Base-by-base conservation (phyloP, 768 basidiomycete species). In the Mrakia frigida region DNA sequence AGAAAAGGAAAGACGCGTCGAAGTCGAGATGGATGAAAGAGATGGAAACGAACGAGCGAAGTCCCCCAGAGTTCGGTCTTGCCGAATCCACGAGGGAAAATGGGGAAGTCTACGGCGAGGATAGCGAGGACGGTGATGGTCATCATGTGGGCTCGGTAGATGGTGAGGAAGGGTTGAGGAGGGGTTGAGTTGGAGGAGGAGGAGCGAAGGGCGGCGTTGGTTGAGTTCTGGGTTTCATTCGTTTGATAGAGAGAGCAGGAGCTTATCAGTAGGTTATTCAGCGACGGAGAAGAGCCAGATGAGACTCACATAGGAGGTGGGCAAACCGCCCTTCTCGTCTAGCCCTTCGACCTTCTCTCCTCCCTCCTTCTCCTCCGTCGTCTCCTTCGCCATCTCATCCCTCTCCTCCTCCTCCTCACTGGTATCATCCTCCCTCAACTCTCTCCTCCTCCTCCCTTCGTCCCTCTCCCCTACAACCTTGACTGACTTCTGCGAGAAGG, bases 1-100 rank as follows among this genome's bases (percentile, higher is more conserved):
- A 59, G 23, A 1, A 39, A 67, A 50, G 21, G 2, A 13, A 39
- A 25, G 37, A 39, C 46, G 46, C 46, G 46, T 50, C 41, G 37
- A 28, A 28, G 7, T 5, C 46, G 16, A 72, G 52, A 14, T 23
- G 33, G 50, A 70, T 43, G 4, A 31, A 28, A 69, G n/a, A 65
- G 56, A 33, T 33, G 11, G 60, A 43, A 28, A 83, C 87, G 76
- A 70, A 97, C 96, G 84, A 99, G 80, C n/a, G 94, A 97, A 1
- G 93, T 92, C 0, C 97, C 96, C 84, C 89, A 98, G 0, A 91
- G 90, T 84, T 98, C 96, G 80, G 93, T 95, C 82, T 98, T 99
- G 3, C 90, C 96, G 61, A 96, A 86, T 16, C 84, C 84, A 25
- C 97, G 88, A 0, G 97, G 97, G 80, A 98, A 99, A 35, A 95